phyloP scores from a whole-genome alignment of 2,329 filamentous ascomycete genomes.

The Dothidotthia symphoricarpi region DNA sequence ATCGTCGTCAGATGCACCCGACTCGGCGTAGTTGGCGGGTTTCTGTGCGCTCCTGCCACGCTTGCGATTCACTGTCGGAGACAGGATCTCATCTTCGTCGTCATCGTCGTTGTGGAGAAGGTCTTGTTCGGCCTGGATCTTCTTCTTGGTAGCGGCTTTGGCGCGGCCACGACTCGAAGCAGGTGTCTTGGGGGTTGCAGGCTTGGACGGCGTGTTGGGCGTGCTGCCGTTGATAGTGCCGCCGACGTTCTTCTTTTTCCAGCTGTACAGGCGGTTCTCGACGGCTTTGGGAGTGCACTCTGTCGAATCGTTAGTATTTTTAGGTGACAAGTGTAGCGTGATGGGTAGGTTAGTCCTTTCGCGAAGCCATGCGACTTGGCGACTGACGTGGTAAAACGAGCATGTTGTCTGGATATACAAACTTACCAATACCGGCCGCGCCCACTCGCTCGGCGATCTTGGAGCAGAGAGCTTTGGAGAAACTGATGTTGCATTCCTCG shows the following conservation, averaged over 20 bases:
- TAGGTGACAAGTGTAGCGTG: background rate
- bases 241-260: conserved; percentile 19
- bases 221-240: background rate
- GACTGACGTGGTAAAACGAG: background rate
- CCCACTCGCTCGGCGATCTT: conserved; percentile 13
- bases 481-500: conserved; percentile 10
- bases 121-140: background rate
- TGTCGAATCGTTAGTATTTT: background rate
- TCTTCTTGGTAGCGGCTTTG: conserved; percentile 4
- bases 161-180: background rate
- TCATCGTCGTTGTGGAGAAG: background rate
- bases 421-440: conserved; percentile 8
- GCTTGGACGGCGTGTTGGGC: conserved; percentile 2
- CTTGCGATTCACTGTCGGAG: conserved; percentile 4
- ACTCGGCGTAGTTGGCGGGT: background rate
- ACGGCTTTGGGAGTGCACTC: conserved; percentile 32
- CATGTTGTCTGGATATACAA: too few species aligned
- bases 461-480: conserved; percentile 11
- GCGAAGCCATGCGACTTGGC: too few species aligned
- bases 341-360: background rate
- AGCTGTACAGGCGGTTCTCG: conserved; percentile 20
- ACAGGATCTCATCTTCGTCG: background rate
- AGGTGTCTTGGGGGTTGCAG: conserved; percentile 3
- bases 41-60: background rate
- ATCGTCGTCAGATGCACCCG: background rate